Conservation (phyloP, 768 basidiomycete genomes). For the Heimioporus sp. region DNA sequence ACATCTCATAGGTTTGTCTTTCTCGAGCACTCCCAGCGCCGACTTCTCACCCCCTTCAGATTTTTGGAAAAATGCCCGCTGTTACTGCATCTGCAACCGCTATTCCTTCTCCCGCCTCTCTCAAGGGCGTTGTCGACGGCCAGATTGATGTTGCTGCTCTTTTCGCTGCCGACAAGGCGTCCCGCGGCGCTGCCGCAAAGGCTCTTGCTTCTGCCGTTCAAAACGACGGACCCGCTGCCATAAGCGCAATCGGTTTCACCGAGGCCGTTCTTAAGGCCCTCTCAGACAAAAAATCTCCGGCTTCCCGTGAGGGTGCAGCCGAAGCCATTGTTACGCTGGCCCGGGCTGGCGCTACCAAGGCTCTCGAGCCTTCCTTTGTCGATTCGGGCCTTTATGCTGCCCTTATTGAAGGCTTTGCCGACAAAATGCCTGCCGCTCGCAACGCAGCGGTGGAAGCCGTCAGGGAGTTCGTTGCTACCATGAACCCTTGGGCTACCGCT, state of each 20-base stretch:
- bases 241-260: conserved; percentile 65
- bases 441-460: conserved; percentile 84
- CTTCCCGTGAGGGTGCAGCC: conserved; percentile 86
- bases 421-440: conserved; percentile 89
- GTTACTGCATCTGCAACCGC: conserved; percentile 62
- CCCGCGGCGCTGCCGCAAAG: conserved; percentile 69
- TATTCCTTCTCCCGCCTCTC: conserved; percentile 60
- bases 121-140: conserved; percentile 68
- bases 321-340: conserved; percentile 64
- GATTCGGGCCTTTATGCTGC: conserved; percentile 82
- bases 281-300: conserved; percentile 92
- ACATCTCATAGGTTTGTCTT: conserved; percentile 43
- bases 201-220: conserved; percentile 70
- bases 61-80: conserved; percentile 75
- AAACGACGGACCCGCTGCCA: conserved; percentile 81
- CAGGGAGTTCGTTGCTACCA: conserved; percentile 65
- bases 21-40: background rate
- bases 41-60: conserved; percentile 33
- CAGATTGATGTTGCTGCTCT: conserved; percentile 73
- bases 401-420: conserved; percentile 90
- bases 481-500: conserved; percentile 87
- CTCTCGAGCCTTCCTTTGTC: conserved; percentile 87
- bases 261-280: conserved; percentile 82
- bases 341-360: conserved; percentile 68
- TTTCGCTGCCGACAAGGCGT: conserved; percentile 82